phyloP scores from a whole-genome alignment of 768 basidiomycete genomes.

The Psilocybe cubensis region DNA sequence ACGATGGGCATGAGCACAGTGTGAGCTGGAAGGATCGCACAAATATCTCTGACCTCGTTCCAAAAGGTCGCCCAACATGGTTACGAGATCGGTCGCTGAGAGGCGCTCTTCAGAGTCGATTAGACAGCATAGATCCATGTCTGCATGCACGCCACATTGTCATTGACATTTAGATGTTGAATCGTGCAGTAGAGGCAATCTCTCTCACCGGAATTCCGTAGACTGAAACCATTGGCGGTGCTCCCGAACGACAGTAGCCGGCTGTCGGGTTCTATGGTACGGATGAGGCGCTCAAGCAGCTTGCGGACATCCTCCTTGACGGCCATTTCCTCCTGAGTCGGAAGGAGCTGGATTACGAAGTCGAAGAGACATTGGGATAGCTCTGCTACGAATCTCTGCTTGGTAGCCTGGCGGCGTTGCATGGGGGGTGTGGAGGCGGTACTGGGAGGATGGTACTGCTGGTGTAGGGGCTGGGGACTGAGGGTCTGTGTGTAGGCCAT shows the following conservation, averaged over 20 bases:
- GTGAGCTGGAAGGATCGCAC: not conserved
- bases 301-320: constrained; percentile 97
- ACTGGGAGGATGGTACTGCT: constrained; percentile 38
- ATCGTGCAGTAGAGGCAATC: not conserved
- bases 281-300: constrained; percentile 92
- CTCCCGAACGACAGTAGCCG: constrained; percentile 93
- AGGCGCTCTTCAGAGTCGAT: constrained; percentile 85
- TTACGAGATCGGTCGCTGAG: constrained; percentile 88
- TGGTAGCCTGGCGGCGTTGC: constrained; percentile 43
- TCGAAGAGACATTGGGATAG: constrained; percentile 92
- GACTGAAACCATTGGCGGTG: constrained; percentile 95
- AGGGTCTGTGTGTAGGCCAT: constrained; percentile 48
- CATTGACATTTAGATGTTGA: not conserved
- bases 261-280: constrained; percentile 91
- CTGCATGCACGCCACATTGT: constrained; percentile 40
- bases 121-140: constrained; percentile 98
- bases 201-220: constrained; percentile 86
- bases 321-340: constrained; percentile 86
- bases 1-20: constrained; percentile 3
- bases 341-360: constrained; percentile 91
- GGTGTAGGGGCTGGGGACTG: constrained; percentile 39
- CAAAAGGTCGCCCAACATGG: constrained; percentile 89
- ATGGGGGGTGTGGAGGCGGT: constrained; percentile 31
- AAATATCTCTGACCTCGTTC: constrained; percentile 72
- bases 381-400: constrained; percentile 74